Percentiles rank a stretch among this genome's conserved stretches.
Conservation (phyloP, 2,329 filamentous ascomycete genomes). For the Thielaviopsis ethacetica region DNA sequence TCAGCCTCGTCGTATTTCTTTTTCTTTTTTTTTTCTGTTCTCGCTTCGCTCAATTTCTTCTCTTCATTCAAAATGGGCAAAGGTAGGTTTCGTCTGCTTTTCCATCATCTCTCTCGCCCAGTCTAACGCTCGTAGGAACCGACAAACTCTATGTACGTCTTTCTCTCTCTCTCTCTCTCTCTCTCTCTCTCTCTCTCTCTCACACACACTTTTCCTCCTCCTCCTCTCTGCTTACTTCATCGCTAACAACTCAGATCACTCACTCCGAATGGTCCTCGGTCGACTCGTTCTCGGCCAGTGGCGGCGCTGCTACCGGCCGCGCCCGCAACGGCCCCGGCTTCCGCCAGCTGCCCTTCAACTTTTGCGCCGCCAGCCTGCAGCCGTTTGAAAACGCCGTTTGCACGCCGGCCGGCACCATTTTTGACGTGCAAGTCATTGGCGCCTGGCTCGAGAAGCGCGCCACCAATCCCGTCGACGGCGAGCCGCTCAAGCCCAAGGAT, state of each 20-base stretch:
- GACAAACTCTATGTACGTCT: conserved; percentile 30
- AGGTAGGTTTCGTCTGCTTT: conserved; percentile 3
- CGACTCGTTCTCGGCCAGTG: conserved; percentile 73
- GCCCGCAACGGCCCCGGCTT: conserved; percentile 45
- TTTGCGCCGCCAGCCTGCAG: conserved; percentile 88
- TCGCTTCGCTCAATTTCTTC: background rate
- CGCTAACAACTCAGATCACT: conserved; percentile 44
- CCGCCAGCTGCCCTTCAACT: conserved; percentile 89
- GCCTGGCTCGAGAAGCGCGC: conserved; percentile 88
- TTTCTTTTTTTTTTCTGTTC: background rate
- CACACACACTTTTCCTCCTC: background rate
- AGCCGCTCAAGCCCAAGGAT: conserved; percentile 62
- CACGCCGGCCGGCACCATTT: conserved; percentile 72
- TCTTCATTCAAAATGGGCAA: conserved; percentile 11
- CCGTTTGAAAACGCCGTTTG: conserved; percentile 93
- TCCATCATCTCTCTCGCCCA: background rate
- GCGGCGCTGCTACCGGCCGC: conserved; percentile 48
- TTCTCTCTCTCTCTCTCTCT: no score
- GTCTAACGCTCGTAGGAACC: conserved; percentile 19
- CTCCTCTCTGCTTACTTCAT: background rate
- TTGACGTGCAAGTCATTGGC: conserved; percentile 86
- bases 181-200: no score
- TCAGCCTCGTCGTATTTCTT: no score
- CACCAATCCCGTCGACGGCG: conserved; percentile 79
- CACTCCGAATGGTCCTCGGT: conserved; percentile 94